Evolutionary conservation across 805 yeast genomes (phyloP).

Genomic region (Candida sanyiensis): DNA sequence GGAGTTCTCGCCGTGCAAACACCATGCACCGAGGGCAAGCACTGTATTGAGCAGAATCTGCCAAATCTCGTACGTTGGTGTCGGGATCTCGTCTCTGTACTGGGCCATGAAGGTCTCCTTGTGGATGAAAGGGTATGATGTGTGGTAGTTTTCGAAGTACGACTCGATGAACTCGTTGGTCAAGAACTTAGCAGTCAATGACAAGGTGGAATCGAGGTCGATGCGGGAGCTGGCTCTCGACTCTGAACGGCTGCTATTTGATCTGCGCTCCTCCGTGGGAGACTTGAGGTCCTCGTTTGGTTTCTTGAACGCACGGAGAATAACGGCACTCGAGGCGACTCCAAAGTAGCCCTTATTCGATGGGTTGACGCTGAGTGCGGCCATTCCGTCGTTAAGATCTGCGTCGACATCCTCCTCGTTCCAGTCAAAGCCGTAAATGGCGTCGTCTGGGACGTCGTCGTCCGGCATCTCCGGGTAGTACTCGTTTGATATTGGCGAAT

Average conservation of each 20-base stretch:
- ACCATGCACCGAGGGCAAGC: constrained; percentile 67
- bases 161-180: constrained; percentile 38
- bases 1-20: constrained; percentile 48
- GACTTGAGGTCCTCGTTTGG: constrained; percentile 25
- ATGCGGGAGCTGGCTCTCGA: constrained; percentile 23
- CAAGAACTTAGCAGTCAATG: constrained; percentile 25
- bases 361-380: constrained; percentile 45
- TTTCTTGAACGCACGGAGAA: constrained; percentile 42
- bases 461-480: constrained; percentile 27
- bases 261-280: constrained; percentile 14
- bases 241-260: constrained; percentile 15
- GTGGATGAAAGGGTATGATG: constrained; percentile 55
- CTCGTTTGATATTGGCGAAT: constrained; percentile 11
- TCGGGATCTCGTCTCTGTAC: constrained; percentile 36
- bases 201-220: constrained; percentile 24
- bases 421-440: constrained; percentile 55
- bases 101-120: constrained; percentile 47
- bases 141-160: constrained; percentile 55
- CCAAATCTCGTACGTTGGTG: constrained; percentile 43
- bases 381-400: constrained; percentile 53
- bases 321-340: constrained; percentile 52
- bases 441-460: constrained; percentile 38
- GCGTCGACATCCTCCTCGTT: constrained; percentile 43
- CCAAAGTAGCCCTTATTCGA: constrained; percentile 63
- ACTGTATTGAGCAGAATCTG: constrained; percentile 50